A percentile compares a stretch with the other conserved stretches of the same genome.
Conservation (phyloP, 495 filamentous ascomycete species). For the Podospora australis region DNA sequence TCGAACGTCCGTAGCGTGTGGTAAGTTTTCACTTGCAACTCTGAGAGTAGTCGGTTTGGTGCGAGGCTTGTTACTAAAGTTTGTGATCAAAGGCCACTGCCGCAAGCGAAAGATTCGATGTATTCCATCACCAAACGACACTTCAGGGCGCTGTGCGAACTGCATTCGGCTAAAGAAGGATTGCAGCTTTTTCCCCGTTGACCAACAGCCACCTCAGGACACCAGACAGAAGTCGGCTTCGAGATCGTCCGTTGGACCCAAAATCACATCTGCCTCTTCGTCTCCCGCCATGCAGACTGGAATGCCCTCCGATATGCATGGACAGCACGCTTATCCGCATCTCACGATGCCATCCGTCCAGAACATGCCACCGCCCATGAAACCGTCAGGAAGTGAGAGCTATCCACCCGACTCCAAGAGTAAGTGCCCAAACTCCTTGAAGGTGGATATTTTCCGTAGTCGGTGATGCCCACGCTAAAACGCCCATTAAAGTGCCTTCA, state of each 20-base stretch:
- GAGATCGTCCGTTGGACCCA: constrained; percentile 33
- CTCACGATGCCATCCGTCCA: constrained; percentile 44
- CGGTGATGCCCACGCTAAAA: constrained; percentile 34
- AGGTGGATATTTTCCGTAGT: too few relatives aligned
- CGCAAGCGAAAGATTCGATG: constrained; percentile 94
- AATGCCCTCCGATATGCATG: constrained; percentile 37
- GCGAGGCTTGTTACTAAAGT: constrained; percentile 9
- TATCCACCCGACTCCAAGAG: constrained; percentile 34
- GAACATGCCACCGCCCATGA: constrained; percentile 43
- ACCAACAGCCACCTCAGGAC: constrained; percentile 62
- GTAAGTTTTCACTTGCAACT: constrained; percentile 52
- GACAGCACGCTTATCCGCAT: constrained; percentile 37
- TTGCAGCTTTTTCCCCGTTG: constrained; percentile 89
- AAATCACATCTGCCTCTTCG: constrained; percentile 41
- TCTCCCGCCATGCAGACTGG: constrained; percentile 43
- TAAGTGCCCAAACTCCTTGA: constrained; percentile 27
- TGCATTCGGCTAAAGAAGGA: constrained; percentile 96
- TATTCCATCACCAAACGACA: constrained; percentile 69
- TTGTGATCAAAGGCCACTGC: constrained; percentile 66
- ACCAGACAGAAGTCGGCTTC: constrained; percentile 32
- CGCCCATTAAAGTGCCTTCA: constrained; percentile 27
- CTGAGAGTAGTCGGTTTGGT: neutral
- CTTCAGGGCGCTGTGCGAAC: constrained; percentile 82
- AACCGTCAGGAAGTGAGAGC: constrained; percentile 29
- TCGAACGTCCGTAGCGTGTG: constrained; percentile 93